Percentiles rank a stretch among this genome's conserved stretches.
Evolutionary conservation across 1,139 yeast species (phyloP).

Genomic region (Scheffersomyces parashehatae): DNA sequence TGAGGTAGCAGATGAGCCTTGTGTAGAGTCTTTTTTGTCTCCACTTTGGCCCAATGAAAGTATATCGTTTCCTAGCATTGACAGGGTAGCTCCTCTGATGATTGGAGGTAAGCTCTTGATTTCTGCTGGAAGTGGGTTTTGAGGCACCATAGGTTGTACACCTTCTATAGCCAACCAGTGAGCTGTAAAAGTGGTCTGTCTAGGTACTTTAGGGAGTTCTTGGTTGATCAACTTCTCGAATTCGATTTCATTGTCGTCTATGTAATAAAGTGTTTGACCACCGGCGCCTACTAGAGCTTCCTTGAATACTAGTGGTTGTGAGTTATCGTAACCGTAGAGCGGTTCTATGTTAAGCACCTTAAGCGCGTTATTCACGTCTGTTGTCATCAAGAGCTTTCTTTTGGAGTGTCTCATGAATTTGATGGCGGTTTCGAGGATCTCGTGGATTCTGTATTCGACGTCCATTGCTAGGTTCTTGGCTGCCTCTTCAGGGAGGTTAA

Average conservation of each 20-base stretch:
- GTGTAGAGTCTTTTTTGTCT: constrained; percentile 14
- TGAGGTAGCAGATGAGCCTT: constrained; percentile 10
- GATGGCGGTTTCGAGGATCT: constrained; percentile 90
- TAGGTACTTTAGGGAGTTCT: constrained; percentile 93
- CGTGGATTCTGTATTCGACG: constrained; percentile 94
- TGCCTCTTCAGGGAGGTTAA: constrained; percentile 85
- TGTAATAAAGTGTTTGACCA: constrained; percentile 89
- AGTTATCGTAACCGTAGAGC: constrained; percentile 69
- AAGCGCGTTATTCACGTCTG: constrained; percentile 80
- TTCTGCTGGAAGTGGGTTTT: constrained; percentile 85
- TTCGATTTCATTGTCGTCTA: constrained; percentile 90
- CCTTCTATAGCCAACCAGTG: constrained; percentile 99
- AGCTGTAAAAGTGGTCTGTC: constrained; percentile 89
- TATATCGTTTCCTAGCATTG: constrained; percentile 45
- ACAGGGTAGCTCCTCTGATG: constrained; percentile 67
- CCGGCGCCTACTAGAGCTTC: constrained; percentile 86
- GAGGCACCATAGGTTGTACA: constrained; percentile 96
- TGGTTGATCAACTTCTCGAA: constrained; percentile 91
- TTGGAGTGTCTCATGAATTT: constrained; percentile 96
- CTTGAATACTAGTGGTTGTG: constrained; percentile 64
- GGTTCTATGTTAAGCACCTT: constrained; percentile 89
- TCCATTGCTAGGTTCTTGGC: constrained; percentile 97
- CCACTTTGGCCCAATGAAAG: constrained; percentile 26
- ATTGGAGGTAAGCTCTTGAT: constrained; percentile 66
- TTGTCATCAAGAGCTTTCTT: constrained; percentile 75